Conservation (phyloP, 306 rosid species). For the Rubus idaeus region DNA sequence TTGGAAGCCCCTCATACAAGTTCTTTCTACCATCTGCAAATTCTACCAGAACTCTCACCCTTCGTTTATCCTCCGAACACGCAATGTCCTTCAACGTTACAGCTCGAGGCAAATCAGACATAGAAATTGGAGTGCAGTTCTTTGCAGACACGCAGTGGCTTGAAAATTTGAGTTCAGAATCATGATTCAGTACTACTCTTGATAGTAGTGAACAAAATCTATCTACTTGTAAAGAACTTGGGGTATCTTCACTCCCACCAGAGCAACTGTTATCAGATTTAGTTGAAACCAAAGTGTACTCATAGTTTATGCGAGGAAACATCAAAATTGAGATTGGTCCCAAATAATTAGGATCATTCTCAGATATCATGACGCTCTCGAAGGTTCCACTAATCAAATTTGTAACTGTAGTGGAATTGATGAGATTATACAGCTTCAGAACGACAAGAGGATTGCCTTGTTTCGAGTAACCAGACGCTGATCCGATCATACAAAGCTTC, state of each 20-base stretch:
- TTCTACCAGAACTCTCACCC: conserved; percentile 36
- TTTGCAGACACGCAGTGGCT: conserved; percentile 39
- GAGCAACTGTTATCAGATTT: conserved; percentile 8
- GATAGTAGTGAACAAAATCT: conserved; percentile 37
- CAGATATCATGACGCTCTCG: no score
- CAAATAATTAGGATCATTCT: conserved; percentile 23
- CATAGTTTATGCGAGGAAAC: conserved; percentile 40
- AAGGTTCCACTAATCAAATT: conserved; percentile 49
- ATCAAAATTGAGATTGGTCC: conserved; percentile 44
- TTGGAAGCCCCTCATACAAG: not conserved
- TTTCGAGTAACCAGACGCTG: conserved; percentile 13
- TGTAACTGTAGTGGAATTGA: conserved; percentile 30
- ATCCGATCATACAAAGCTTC: conserved; percentile 58
- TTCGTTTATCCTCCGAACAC: conserved; percentile 23
- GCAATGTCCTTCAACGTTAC: conserved; percentile 32
- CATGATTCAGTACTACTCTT: not conserved
- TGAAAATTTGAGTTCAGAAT: conserved; percentile 41
- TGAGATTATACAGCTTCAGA: conserved; percentile 48
- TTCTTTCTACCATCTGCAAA: conserved; percentile 16
- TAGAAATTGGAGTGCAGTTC: conserved; percentile 47
- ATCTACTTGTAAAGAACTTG: conserved; percentile 11
- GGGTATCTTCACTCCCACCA: conserved; percentile 17
- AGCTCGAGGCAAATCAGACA: conserved; percentile 26
- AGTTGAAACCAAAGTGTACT: conserved; percentile 34
- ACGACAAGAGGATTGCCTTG: conserved; percentile 30